Base-by-base conservation (phyloP, 176 grass and related monocot species). In the Poa pratensis region DNA sequence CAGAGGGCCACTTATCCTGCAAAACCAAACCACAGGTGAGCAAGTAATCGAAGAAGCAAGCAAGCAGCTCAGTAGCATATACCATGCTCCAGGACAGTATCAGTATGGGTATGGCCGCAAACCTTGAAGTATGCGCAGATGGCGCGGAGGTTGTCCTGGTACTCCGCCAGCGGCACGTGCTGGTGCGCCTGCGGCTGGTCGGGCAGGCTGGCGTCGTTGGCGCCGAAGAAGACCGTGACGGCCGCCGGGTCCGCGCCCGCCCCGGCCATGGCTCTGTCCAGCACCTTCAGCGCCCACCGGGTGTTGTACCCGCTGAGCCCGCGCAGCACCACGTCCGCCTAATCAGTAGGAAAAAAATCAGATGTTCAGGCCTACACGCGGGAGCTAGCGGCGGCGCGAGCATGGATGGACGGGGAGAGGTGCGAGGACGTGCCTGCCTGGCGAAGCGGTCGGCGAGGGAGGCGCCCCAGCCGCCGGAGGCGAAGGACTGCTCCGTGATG, bases 291-390 rank as follows among this genome's bases (percentile, higher is more conserved):
- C 53, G 80, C 92, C 95, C 95, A 98, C 20, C 93, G 76, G 62
- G 96, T 95, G 89, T 98, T 98, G 86, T 95, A 98, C 18, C 96
- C 93, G 75, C 91, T 92, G 86, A 88, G 55, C 10, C 96, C 96
- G 70, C 96, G 91, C 63, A 98, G 93, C 75, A 98, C 86, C 68
- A 97, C 88, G 85, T 97, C 92, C 70, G 80, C 89, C 94, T 92
- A 74, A n/a, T 26, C 67, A 34, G 46, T n/a, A 49, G 13, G 0
- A 10, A 82, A 37, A 3, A n/a, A n/a, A n/a, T 2, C 19, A 46
- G 10, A 13, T 3, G 4, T 37, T 49, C 48, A 69, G 20, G 20
- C 48, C 24, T 27, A 20, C 12, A 42, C 43, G 45, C 45, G 3
- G 62, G 24, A 15, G 26, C 6, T 42, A 67, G 43, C 57, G 37